A percentile compares a stretch with the other conserved stretches of the same genome.
phyloP scores from a whole-genome alignment of 192 early-diverging fungal species.

The Coemansia sp. region DNA sequence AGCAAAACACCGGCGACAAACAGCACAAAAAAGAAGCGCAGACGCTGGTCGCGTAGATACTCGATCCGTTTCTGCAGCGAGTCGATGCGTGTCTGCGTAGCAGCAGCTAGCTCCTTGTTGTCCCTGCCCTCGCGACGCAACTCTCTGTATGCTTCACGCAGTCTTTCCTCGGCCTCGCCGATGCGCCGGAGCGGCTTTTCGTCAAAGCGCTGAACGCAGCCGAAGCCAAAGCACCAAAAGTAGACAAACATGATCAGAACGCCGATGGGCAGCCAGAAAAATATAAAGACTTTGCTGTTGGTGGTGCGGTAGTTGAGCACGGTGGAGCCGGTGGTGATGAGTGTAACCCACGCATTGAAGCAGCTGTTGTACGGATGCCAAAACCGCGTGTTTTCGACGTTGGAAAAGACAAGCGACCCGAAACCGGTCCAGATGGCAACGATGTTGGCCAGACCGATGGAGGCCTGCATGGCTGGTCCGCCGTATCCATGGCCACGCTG shows the following conservation, averaged over 20 bases:
- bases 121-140: slow-evolving; percentile 20
- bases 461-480: slow-evolving; percentile 41
- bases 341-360: slow-evolving; percentile 45
- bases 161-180: slow-evolving; percentile 26
- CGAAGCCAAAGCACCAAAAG: slow-evolving; percentile 47
- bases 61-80: slow-evolving; percentile 20
- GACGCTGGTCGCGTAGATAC: slow-evolving; percentile 24
- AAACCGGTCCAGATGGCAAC: slow-evolving; percentile 57
- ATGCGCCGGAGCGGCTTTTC: slow-evolving; percentile 47
- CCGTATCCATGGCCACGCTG: slow-evolving; percentile 43
- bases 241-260: slow-evolving; percentile 52
- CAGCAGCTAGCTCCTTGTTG: slow-evolving; percentile 18
- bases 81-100: slow-evolving; percentile 19
- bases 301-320: slow-evolving; percentile 27
- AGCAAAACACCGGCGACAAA: slow-evolving; percentile 37
- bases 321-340: slow-evolving; percentile 46
- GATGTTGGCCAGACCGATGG: slow-evolving; percentile 42
- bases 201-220: slow-evolving; percentile 49
- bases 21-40: slow-evolving; percentile 36
- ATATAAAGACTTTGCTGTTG: slow-evolving; percentile 50
- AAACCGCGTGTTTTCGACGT: slow-evolving; percentile 26
- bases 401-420: slow-evolving; percentile 45
- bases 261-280: slow-evolving; percentile 56
- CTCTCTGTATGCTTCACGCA: slow-evolving; percentile 33
- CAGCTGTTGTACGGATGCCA: slow-evolving; percentile 56